Conservation (phyloP, 139 green algal genomes). For the Coelastrella sp. region DNA sequence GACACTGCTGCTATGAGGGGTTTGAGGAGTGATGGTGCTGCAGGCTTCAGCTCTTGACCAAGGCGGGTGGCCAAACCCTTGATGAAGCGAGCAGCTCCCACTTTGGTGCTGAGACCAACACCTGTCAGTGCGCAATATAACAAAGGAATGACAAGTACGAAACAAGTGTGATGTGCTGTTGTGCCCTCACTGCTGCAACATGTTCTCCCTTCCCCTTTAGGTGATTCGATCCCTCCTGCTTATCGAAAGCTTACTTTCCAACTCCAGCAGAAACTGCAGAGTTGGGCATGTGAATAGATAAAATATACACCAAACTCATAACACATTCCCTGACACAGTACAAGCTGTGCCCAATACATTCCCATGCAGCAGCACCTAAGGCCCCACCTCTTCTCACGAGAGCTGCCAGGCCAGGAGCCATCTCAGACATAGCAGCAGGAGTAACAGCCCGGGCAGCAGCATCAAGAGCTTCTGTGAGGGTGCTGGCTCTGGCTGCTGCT, state of each 20-base stretch:
- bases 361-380: background rate
- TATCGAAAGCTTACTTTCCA: too few species aligned
- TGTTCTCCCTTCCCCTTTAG: too few species aligned
- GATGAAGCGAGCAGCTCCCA: slow-evolving; percentile 84
- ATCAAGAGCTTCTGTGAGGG: slow-evolving; percentile 30
- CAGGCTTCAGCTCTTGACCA: slow-evolving; percentile 15
- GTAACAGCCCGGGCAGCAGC: slow-evolving; percentile 19
- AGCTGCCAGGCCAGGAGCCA: slow-evolving; percentile 55
- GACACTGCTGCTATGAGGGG: slow-evolving; percentile 24
- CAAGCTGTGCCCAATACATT: too few species aligned
- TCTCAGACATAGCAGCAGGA: background rate
- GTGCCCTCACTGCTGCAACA: too few species aligned
- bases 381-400: slow-evolving; percentile 22
- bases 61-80: slow-evolving; percentile 48
- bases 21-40: slow-evolving; percentile 55
- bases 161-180: too few species aligned
- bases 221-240: too few species aligned
- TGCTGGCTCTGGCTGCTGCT: slow-evolving; percentile 41
- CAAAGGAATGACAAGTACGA: background rate
- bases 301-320: too few species aligned
- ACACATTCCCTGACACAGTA: too few species aligned
- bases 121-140: slow-evolving; percentile 23
- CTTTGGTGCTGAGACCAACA: slow-evolving; percentile 82
- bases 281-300: too few species aligned
- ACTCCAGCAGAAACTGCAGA: too few species aligned